Conservation (phyloP, 2,329 filamentous ascomycete genomes). For the Diatrype stigma region DNA sequence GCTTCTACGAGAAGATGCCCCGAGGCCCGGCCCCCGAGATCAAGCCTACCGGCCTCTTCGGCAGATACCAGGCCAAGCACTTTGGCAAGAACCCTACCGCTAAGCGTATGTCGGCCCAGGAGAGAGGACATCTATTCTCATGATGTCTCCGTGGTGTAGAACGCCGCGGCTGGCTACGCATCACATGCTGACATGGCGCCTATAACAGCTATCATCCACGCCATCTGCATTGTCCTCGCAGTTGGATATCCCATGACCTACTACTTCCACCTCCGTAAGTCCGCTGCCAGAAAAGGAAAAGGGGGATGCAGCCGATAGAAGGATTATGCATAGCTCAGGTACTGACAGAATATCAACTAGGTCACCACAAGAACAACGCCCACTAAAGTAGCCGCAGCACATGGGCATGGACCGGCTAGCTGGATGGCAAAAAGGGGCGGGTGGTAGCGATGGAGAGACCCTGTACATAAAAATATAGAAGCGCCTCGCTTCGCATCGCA, state of each 20-base stretch:
- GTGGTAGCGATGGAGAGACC: constrained; percentile 4
- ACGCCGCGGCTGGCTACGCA: no score
- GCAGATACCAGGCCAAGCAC: constrained; percentile 86
- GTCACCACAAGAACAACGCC: constrained; percentile 99
- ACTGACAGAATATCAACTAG: constrained; percentile 46
- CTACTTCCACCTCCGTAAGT: constrained; percentile 99
- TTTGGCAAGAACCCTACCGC: constrained; percentile 90
- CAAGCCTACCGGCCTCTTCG: constrained; percentile 77
- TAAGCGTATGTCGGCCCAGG: constrained; percentile 70
- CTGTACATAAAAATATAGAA: constrained; percentile 26
- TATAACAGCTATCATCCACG: constrained; percentile 76
- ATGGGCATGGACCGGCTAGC: no score
- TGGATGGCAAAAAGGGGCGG: not conserved
- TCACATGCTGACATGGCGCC: constrained; percentile 16
- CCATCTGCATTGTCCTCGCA: constrained; percentile 70
- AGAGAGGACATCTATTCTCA: not conserved
- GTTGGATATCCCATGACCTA: constrained; percentile 97
- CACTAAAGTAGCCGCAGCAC: constrained; percentile 72
- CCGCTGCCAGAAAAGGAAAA: not conserved
- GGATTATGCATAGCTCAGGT: constrained; percentile 1
- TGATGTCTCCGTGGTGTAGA: not conserved
- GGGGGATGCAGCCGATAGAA: no score
- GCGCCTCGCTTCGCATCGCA: no score
- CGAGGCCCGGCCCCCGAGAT: constrained; percentile 82
- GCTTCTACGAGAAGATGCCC: constrained; percentile 98